Evolutionary conservation across 2,329 filamentous ascomycete species (phyloP).

Genomic region (Aspergillus hortae): DNA sequence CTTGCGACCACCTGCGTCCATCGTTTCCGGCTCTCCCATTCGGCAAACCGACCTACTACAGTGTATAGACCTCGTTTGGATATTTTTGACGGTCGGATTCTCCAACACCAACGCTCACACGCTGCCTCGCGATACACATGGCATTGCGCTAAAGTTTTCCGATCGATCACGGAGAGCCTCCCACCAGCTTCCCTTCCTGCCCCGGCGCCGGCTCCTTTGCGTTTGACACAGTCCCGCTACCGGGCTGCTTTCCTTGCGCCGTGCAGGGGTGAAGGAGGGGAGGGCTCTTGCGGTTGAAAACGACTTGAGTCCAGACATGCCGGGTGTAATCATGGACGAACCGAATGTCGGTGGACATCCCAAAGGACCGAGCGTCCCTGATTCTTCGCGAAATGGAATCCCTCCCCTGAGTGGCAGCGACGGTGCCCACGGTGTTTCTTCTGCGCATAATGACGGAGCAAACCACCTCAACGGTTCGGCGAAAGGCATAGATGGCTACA

Average conservation of each 20-base stretch:
- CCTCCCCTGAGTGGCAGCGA: conserved; percentile 11
- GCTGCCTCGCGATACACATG: conserved; percentile 17
- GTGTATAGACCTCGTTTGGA: not conserved
- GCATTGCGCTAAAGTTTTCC: conserved; percentile 20
- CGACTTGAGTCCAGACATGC: conserved; percentile 30
- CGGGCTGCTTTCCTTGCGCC: conserved; percentile 21
- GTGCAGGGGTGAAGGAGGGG: conserved; percentile 29
- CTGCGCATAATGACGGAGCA: conserved; percentile 21
- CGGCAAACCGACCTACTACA: no score
- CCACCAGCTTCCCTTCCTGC: conserved; percentile 24
- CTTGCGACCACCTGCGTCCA: no score
- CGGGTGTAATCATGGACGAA: conserved; percentile 42
- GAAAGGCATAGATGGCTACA: conserved; percentile 10
- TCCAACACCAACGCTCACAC: no score
- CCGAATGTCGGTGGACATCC: conserved; percentile 25
- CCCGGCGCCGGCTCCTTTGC: conserved; percentile 16
- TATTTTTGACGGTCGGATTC: no score
- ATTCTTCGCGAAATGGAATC: conserved; percentile 22
- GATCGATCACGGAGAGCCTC: conserved; percentile 12
- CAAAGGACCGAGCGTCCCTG: conserved; percentile 19
- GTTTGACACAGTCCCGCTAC: conserved; percentile 13
- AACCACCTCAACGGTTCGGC: conserved; percentile 26
- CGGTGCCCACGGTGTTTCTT: conserved; percentile 13
- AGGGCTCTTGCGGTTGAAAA: conserved; percentile 16
- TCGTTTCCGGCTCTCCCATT: no score